Evolutionary conservation across 257 asterid genomes (phyloP).

Genomic region (Cruciata laevipes): DNA sequence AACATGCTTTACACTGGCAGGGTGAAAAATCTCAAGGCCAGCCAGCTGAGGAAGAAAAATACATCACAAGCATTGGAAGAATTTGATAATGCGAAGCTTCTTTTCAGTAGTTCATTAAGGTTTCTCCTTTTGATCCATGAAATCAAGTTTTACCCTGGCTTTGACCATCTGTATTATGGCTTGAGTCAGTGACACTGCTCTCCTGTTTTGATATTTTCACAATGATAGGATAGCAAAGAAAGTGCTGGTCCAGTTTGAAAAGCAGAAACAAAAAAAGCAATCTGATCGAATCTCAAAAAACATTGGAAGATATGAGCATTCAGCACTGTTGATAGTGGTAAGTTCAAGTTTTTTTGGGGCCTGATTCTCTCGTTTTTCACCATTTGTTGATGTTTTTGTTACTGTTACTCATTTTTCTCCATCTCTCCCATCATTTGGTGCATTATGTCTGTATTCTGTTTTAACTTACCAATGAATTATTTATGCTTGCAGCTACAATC

Average conservation of each 20-base stretch:
- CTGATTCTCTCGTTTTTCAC: background rate
- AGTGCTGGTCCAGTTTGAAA: conserved; percentile 29
- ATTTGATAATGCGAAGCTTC: conserved; percentile 51
- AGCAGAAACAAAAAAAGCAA: conserved; percentile 33
- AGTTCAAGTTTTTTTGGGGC: conserved; percentile 21
- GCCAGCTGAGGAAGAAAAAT: conserved; percentile 44
- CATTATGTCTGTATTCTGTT: background rate
- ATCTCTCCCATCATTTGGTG: background rate
- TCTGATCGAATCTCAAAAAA: conserved; percentile 27
- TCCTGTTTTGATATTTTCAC: background rate
- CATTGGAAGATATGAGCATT: conserved; percentile 36
- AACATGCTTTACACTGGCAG: conserved; percentile 65
- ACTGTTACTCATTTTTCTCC: background rate
- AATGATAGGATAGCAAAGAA: conserved; percentile 51
- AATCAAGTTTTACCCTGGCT: background rate
- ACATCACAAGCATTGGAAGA: conserved; percentile 46
- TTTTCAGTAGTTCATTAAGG: conserved; percentile 59
- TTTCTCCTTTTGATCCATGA: conserved; percentile 8
- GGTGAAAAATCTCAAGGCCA: conserved; percentile 49
- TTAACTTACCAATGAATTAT: conserved; percentile 4
- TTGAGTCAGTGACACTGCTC: background rate
- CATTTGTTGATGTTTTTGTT: background rate
- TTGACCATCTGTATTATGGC: background rate
- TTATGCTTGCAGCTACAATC: conserved; percentile 64
- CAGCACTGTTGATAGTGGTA: conserved; percentile 58